Percentiles rank a stretch among this genome's conserved stretches.
Evolutionary conservation across 2,329 filamentous ascomycete genomes (phyloP).

Genomic region (Stromatinia cepivora): DNA sequence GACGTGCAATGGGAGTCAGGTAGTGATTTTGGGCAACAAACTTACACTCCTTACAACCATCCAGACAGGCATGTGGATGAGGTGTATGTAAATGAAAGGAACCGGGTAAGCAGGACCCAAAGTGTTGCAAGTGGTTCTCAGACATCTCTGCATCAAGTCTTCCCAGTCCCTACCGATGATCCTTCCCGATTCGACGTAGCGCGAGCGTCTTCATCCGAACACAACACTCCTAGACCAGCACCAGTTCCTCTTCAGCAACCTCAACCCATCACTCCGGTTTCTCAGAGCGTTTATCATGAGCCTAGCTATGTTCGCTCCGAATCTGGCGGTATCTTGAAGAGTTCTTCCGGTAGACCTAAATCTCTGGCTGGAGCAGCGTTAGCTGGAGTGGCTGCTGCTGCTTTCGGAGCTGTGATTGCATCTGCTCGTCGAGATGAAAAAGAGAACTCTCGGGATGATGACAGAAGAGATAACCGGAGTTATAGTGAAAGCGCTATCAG

Average conservation of each 20-base stretch:
- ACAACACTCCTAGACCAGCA: conserved; percentile 51
- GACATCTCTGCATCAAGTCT: conserved; percentile 60
- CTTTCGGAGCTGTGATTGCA: conserved; percentile 50
- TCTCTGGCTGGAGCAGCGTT: conserved; percentile 49
- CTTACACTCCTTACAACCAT: conserved; percentile 8
- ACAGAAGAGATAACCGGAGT: conserved; percentile 23
- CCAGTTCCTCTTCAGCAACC: conserved; percentile 80
- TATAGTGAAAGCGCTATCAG: conserved; percentile 28
- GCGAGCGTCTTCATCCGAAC: conserved; percentile 51
- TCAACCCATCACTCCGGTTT: conserved; percentile 73
- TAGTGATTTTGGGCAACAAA: conserved; percentile 38
- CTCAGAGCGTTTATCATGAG: conserved; percentile 62
- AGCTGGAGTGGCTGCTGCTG: conserved; percentile 51
- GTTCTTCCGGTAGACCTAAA: conserved; percentile 43
- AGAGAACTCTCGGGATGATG: conserved; percentile 32
- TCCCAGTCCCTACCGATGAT: conserved; percentile 67
- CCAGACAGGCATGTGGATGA: conserved; percentile 2
- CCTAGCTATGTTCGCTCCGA: conserved; percentile 43
- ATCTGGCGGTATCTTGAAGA: conserved; percentile 33
- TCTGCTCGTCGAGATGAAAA: conserved; percentile 42
- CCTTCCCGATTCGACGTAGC: conserved; percentile 60
- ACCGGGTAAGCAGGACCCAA: conserved; percentile 32
- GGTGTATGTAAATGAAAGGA: conserved; percentile 9
- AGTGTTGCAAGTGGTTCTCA: conserved; percentile 44
- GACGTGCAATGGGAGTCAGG: conserved; percentile 42